Base-by-base conservation (phyloP, 345 rosid species). In the Gossypioides kirkii region DNA sequence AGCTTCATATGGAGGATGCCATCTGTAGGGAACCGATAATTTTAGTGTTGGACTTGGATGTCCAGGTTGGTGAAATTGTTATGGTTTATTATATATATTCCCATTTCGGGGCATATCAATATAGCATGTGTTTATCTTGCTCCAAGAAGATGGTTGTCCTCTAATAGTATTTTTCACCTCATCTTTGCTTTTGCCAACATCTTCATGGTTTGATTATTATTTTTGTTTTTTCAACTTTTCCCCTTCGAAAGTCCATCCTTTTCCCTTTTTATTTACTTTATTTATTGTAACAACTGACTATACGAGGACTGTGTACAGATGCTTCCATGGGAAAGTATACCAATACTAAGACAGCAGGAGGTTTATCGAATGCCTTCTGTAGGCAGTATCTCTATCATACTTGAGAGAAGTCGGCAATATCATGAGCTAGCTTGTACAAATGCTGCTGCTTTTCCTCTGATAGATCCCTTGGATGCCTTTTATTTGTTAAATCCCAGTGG, bases 241-340 rank as follows among this genome's bases (percentile, higher is more conserved):
- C 32, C 69, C 9, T 23, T 58, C 4, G 28, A 59, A 67, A 23
- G 56, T 23, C 7, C 38, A 1, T 62, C 36, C 10, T 45, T 66
- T 66, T 50, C 16, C 16, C 20, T 42, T 10, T 46, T 25, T 5
- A 32, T 32, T 32, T 32, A 5, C 38, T 32, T 32, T 32, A 41
- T 49, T 26, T 47, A 26, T 73, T 53, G 49, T 0, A 17, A 38
- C 59, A 46, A 22, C 72, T 85, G 38, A 68, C 69, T 43, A 71
- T 46, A 53, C 10, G 56, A 14, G 16, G 73, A 61, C 76, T 75
- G 20, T 81, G 10, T 61, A 68, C 81, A 95, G 98, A 95, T 95
- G 99, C 92, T 95, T 84, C 97, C 99, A 10, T 95, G 99, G 99
- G 99, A 95, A 82, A 95, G 82, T 77, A 79, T 95, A 68, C 98